Evolutionary conservation across 2,329 filamentous ascomycete genomes (phyloP), one percentile per base, ranked within the genome.

Genomic region (Elsinoe arachidis): DNA sequence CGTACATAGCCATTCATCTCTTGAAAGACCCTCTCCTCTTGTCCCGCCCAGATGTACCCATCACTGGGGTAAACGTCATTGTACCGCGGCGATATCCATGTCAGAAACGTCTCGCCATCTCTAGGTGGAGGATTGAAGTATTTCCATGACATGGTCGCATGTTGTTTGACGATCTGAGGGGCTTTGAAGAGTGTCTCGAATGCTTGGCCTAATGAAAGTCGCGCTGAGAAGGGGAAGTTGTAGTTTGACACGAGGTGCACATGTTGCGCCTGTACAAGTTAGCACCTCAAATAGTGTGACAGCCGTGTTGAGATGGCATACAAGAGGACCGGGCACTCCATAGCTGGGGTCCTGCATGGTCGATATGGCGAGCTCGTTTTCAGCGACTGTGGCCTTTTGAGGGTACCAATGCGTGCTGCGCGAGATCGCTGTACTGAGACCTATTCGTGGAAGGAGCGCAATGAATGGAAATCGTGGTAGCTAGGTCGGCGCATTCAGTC

Each of bases 141-240:
- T 46, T 87, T 91, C 92, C 92, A 99, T 73, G 86, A 88, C 79
- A 99, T 91, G 2, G 92, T 83, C 51, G 90, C 86, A 62, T 85
- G 79, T 67, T 95, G 87, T 71, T 89, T 88, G 64, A 91, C 87
- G 61, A 96, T 87, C 68, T 88, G 86, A 7, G 91, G 89, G 38
- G 90, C 91, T 66, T 85, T 83, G 68, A 91, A 79, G 60, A 97
- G 81, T 79, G 89, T 92, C 67, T 88, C 85, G 60, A 90, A 86
- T 23, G 92, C 88, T 63, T 91, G 87, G 58, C 87, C 82, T 30
- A 88, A 78, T 64, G 86, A 83, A 63, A 95, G 78, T 55, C 82
- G 80, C 53, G 83, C 83, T 67, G 87, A 82, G 60, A 82, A 74
- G 2, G 92, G 88, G 72, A 91, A 96, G 66, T 86, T 82, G 70